phyloP scores from a whole-genome alignment of 306 rosid genomes.

The Cyamopsis tetragonoloba region DNA sequence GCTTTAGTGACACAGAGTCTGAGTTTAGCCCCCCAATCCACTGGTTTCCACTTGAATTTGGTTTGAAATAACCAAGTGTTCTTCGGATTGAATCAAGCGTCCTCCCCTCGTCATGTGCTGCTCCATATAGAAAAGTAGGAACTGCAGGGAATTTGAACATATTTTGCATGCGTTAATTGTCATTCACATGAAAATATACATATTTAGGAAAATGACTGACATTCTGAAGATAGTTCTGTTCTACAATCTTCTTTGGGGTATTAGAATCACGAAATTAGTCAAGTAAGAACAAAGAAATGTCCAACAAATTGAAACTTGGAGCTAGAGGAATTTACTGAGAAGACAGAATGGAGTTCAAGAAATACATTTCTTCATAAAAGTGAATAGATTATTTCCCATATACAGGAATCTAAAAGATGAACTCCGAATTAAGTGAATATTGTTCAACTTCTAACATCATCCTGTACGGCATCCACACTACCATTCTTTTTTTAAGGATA shows the following conservation, averaged over 20 bases:
- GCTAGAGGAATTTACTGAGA: constrained; percentile 11
- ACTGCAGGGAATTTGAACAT: constrained; percentile 54
- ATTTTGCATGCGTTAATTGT: no score
- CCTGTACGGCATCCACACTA: not conserved
- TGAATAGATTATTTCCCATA: not conserved
- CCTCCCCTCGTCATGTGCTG: constrained; percentile 73
- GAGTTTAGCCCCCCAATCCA: constrained; percentile 62
- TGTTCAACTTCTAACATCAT: not conserved
- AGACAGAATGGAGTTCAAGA: not conserved
- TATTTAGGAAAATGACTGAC: not conserved
- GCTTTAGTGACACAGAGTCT: constrained; percentile 46
- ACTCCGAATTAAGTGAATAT: not conserved
- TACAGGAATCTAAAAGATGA: not conserved
- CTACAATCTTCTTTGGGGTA: not conserved
- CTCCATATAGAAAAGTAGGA: constrained; percentile 78
- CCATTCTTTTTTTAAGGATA: no score
- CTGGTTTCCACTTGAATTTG: constrained; percentile 53
- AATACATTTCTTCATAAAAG: not conserved
- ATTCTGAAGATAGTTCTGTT: constrained; percentile 1
- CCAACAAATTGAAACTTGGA: not conserved
- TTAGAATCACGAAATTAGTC: not conserved
- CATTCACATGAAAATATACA: constrained; percentile 13
- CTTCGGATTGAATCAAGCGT: constrained; percentile 72
- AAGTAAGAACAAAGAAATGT: not conserved
- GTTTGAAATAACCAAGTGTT: constrained; percentile 76